Base-by-base conservation (phyloP, 306 rosid species). In the Cucurbita ficifolia region DNA sequence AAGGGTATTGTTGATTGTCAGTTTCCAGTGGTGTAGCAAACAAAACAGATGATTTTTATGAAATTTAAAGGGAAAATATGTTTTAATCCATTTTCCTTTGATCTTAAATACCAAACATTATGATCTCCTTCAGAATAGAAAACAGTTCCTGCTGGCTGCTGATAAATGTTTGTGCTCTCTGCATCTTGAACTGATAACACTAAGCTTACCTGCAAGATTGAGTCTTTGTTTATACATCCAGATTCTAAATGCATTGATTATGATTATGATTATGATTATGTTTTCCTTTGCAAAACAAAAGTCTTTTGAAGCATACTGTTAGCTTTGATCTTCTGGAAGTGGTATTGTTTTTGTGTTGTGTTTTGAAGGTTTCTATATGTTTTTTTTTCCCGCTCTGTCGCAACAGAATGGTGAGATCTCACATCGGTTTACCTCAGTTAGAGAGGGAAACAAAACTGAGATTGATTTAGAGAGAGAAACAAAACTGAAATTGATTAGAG, bases 1-100 rank as follows among this genome's bases (percentile, higher is more conserved):
- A 64, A 40, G 69, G 48, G 69, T 49, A 21, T 12, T 65, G 53
- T 19, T 42, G 53, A 45, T 21, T 43, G 53, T 7, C 18, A 65
- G 43, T 65, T 63, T 14, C 16, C 70, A 63, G 6, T 5, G 16
- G 18, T 21, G 53, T 65, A 43, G 49, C 72, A 5, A 43, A 65
- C 42, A n/a, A 18, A 39, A 40, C 35, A 42, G 72, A 42, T 65
- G 72, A 19, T 42, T 42, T 42, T 65, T 42, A 42, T 65, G 53
- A 65, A 65, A 65, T 43, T 43, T 3, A 43, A 18, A 65, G 53
- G 72, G 72, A 19, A 65, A 65, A 65, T 65, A 21, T 65, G 72
- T 65, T 65, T 65, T 65, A 42, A 65, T 65, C 72, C 16, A 43
- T 65, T 65, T 65, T 65, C 72, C 72, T 65, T 65, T 42, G 72